phyloP scores from a whole-genome alignment of 2,329 filamentous ascomycete species.

The Fonsecaea pedrosoi region DNA sequence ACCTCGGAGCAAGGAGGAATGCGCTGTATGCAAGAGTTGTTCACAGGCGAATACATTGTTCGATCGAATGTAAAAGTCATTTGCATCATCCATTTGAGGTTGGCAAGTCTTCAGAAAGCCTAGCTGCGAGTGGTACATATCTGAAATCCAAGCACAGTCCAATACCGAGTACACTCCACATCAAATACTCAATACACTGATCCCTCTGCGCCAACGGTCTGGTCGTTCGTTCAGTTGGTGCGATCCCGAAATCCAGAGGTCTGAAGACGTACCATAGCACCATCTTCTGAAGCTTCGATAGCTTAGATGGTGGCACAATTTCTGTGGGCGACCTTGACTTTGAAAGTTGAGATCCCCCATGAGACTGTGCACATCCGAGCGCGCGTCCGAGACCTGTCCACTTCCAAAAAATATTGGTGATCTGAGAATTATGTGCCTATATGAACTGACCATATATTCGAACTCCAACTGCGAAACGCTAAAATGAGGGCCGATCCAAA shows the following conservation, averaged over 20 bases:
- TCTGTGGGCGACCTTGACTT: neutral
- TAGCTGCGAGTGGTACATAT: neutral
- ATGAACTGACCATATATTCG: neutral
- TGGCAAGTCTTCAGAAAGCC: neutral
- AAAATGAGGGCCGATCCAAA: neutral
- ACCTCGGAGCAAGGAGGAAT: neutral
- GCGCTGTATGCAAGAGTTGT: neutral
- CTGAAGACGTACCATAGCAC: neutral
- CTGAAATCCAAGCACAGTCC: neutral
- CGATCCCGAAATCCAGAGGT: neutral
- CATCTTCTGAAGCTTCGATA: neutral
- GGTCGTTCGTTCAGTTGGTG: neutral
- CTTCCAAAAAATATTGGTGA: neutral
- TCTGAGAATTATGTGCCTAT: neutral
- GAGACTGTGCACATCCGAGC: neutral
- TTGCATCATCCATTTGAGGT: neutral
- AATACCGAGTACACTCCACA: neutral
- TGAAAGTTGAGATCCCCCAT: neutral
- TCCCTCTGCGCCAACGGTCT: neutral
- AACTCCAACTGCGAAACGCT: slow-evolving; percentile 2
- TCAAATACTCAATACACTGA: neutral
- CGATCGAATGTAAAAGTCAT: neutral
- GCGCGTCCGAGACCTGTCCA: neutral
- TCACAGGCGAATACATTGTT: neutral
- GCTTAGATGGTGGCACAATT: neutral